Conservation (phyloP, 202 grass and related monocot genomes). For the Saccharum hybrid region DNA sequence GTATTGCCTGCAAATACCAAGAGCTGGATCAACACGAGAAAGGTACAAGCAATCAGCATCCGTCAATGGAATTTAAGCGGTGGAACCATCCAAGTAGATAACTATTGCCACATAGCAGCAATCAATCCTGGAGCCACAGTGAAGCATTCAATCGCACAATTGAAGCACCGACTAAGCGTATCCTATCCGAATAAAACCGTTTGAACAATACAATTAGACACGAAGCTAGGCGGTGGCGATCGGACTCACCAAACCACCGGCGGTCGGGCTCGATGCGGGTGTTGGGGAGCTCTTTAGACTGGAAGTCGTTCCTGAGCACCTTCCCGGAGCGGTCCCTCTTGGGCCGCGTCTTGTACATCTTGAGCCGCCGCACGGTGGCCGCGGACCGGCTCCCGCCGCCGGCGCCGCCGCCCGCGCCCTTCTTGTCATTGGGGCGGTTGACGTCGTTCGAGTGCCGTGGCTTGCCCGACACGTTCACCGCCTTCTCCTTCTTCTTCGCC, state of each 20-base stretch:
- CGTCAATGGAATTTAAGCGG: not conserved
- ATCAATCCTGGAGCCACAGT: not conserved
- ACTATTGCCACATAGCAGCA: not conserved
- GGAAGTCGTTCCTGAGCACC: constrained; percentile 66
- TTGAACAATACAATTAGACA: not conserved
- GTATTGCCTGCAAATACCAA: constrained; percentile 71
- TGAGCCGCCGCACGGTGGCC: constrained; percentile 79
- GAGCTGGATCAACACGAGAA: not conserved
- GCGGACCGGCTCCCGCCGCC: constrained; percentile 65
- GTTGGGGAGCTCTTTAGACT: constrained; percentile 90
- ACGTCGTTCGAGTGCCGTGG: constrained; percentile 81
- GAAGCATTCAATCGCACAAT: not conserved
- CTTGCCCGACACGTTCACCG: constrained; percentile 78
- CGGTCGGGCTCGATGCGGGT: constrained; percentile 91
- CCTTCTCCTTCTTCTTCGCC: constrained; percentile 74
- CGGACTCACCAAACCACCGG: constrained; percentile 76
- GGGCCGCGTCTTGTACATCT: constrained; percentile 76
- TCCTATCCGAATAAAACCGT: not conserved
- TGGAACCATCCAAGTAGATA: not conserved
- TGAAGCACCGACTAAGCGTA: not conserved
- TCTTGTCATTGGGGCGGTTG: constrained; percentile 90
- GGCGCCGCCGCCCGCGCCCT: constrained; percentile 51
- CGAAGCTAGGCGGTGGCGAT: not conserved
- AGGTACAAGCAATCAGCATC: constrained; percentile 6
- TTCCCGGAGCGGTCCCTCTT: constrained; percentile 69